Evolutionary conservation across 139 green algal species (phyloP), one percentile per base, ranked within the genome.

Genomic region (Picochlorum sp.): DNA sequence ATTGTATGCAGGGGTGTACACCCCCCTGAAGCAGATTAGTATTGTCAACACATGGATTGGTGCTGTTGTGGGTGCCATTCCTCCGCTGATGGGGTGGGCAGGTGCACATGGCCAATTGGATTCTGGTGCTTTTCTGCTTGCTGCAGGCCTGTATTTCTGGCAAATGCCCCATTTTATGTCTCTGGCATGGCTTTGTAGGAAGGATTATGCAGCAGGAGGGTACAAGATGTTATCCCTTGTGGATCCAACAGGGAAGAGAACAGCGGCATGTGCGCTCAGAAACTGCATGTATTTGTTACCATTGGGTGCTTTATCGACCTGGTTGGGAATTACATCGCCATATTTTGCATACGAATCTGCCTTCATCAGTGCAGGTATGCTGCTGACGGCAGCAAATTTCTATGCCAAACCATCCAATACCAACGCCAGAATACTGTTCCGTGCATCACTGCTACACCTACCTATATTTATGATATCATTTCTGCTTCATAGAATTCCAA

Each of bases 141-240:
- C 85, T 1, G 78, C 77, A 0, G 82, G 80, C 14, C 82, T 99
- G 2, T 98, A 97, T 82, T 92, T 91, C 58, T 99, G 94, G 94
- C 85, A 91, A 70, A 85, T 98, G 77, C 93, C 94, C 18, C 94
- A 99, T 80, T 99, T 99, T 74, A 85, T 99, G 74, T 81, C 94
- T 3, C 81, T 99, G 7, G 90, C 94, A 15, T 98, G 89, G 88
- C 72, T 98, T 68, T 96, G 83, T 76, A 81, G 87, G 52, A 85
- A 81, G 4, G 92, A 98, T 80, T 97, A 98, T 62, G 71, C 76
- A 11, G 60, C 66, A 2, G 92, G 90, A 16, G 89, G 92, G 18
- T 90, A 85, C 58, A 69, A 70, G 47, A 99, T 99, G 94, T 71
- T 99, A 46, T 92, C 86, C 3, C 67, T 85, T 46, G 26, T 87